Base-by-base conservation (phyloP, 176 grass and related monocot genomes). In the Cymbopogon citratus region DNA sequence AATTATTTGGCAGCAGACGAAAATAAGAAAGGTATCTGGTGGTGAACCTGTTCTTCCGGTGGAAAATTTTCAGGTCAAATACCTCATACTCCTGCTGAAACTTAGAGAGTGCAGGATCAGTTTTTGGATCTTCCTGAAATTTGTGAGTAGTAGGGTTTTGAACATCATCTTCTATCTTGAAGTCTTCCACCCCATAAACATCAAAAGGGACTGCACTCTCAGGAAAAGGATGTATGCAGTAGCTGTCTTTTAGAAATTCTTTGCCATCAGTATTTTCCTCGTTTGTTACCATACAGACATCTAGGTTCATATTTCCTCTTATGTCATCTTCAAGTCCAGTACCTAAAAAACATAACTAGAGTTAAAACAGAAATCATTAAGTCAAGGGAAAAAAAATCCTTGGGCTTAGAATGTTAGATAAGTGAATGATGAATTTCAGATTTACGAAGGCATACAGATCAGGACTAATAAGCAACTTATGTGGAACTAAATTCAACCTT, bases 41-140 rank as follows among this genome's bases (percentile, higher is more conserved):
- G 41, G 38, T 34, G 33, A 74, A 90, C 88, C 84, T 90, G 83
- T 96, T 99, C 62, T 93, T 33, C 69, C 93, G 87, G 75, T 94
- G 91, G 70, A 99, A 91, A 81, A 99, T 91, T 86, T 79, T 91
- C 89, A 99, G 61, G n/a, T 92, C 85, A 87, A 96, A 96, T 80
- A 75, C 81, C 38, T 99, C 97, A 52, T 93, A 95, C 88, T 96
- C 92, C 40, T 90, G 83, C 64, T 57, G 35, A 75, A 91, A 93
- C 84, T 89, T 81, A 74, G 72, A 83, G 68, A 93, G 60, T 73
- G 45, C 91, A 90, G 83, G 83, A 74, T 89, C 85, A 74, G 84
- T 31, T 87, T 90, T 90, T 61, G 67, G 57, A 36, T 90, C 87
- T 83, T 87, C 89, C 39, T 65, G 60, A 38, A 81, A 85, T 67